Evolutionary conservation across 768 basidiomycete species (phyloP), one percentile per base, ranked within the genome.

Genomic region (Kockovaella imperatae): DNA sequence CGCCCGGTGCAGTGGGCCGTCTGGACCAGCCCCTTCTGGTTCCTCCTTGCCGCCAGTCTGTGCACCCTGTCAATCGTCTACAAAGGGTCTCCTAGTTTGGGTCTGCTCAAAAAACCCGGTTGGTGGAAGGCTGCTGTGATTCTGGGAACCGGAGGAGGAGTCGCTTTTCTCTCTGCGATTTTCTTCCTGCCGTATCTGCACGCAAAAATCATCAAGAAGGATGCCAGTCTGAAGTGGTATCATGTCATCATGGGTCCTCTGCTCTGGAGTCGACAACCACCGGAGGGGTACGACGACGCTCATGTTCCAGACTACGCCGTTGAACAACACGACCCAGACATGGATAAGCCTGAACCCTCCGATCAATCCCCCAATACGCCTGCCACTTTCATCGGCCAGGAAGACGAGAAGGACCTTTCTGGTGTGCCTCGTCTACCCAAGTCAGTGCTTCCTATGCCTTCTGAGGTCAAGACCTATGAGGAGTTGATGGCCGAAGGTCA

Each of bases 161-260:
- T 74, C 42, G 49, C 61, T 2, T n/a, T 60, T 28, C 50, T 75
- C 13, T 54, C 74, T 7, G 35, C 64, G 47, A 28, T 75, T 50
- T 75, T 74, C 62, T 74, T 72, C 66, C 45, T 75, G 5, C 74
- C 74, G 1, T 75, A 59, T 59, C 69, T 74, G 39, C 53, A 72
- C 64, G 47, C 51, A 52, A 72, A 72, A 48, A 68, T 73, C 44
- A 53, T 74, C 53, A 66, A 64, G 50, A 69, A 68, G 56, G 74
- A 75, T 50, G 65, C 73, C 64, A 70, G 70, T 35, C 43, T 74
- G 30, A 60, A 62, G 47, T 73, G 57, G 51, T 73, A 65, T 60
- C 73, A 74, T 57, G 71, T 73, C 60, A 71, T 74, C 70, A 42
- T 64, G 29, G 74, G 74, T 7, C 74, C 74, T 6, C 32, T 64